phyloP scores from a whole-genome alignment of 2,329 filamentous ascomycete species.

The Ceratocystiopsis brevicomis region DNA sequence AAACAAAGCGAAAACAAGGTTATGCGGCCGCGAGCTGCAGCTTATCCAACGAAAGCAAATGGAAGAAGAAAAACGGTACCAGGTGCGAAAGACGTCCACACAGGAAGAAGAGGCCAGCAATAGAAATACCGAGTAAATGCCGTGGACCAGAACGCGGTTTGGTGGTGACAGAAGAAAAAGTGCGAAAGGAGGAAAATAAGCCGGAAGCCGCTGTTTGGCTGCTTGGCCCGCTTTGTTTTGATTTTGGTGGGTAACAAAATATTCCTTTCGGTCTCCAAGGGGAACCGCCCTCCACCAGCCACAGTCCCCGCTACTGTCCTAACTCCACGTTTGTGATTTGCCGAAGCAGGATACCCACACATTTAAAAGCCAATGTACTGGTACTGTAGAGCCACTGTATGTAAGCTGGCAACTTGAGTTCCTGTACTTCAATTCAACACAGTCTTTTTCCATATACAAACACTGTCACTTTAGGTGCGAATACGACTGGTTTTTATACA shows the following conservation, averaged over 20 bases:
- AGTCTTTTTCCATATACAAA: too few relatives aligned
- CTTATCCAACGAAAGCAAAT: neutral
- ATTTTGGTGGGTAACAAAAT: conserved; percentile 10
- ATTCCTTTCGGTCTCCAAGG: conserved; percentile 10
- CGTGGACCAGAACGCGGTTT: neutral
- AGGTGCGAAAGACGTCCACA: neutral
- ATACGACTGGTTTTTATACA: too few relatives aligned
- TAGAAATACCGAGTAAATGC: neutral
- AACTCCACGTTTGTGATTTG: too few relatives aligned
- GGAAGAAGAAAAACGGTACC: neutral
- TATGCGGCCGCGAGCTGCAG: too few relatives aligned
- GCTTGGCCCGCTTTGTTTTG: conserved; percentile 11
- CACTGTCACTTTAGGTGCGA: too few relatives aligned
- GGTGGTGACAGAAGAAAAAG: conserved; percentile 1
- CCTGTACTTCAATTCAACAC: too few relatives aligned
- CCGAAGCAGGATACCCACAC: neutral
- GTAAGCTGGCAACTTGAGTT: too few relatives aligned
- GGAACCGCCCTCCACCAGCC: conserved; percentile 7
- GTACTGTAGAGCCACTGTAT: too few relatives aligned
- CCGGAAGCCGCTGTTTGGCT: conserved; percentile 7
- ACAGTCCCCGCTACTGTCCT: too few relatives aligned
- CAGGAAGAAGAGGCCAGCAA: neutral
- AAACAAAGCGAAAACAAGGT: neutral
- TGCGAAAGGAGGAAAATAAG: conserved; percentile 1
- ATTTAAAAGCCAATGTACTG: too few relatives aligned